phyloP scores from a whole-genome alignment of 1,139 yeast genomes.

The Hansenula sp. region DNA sequence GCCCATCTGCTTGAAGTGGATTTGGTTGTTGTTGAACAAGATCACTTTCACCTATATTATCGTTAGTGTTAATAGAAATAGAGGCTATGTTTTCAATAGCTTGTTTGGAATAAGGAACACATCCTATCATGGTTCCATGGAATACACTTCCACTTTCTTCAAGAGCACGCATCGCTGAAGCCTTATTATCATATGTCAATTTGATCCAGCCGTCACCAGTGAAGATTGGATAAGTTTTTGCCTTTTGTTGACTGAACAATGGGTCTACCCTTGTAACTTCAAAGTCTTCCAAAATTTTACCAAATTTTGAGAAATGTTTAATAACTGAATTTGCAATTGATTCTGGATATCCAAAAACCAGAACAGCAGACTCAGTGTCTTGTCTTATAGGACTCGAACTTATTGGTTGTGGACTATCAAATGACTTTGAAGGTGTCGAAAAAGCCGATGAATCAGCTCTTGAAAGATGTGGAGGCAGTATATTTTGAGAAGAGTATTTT shows the following conservation, averaged over 20 bases:
- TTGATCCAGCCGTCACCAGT: constrained; percentile 89
- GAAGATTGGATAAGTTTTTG: constrained; percentile 54
- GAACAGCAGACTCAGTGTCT: constrained; percentile 55
- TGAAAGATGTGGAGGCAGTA: constrained; percentile 9
- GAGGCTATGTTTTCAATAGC: constrained; percentile 63
- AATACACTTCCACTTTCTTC: constrained; percentile 75
- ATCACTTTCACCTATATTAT: constrained; percentile 47
- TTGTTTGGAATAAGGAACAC: constrained; percentile 60
- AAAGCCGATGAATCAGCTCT: constrained; percentile 4
- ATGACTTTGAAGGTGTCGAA: constrained; percentile 14
- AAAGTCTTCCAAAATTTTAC: constrained; percentile 74
- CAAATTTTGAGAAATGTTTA: constrained; percentile 75
- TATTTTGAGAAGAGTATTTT: constrained; percentile 1
- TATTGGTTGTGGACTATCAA: constrained; percentile 23
- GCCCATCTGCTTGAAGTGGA: constrained; percentile 9
- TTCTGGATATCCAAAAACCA: constrained; percentile 89
- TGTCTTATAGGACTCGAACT: constrained; percentile 16
- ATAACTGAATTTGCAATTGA: constrained; percentile 62
- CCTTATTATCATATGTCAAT: constrained; percentile 71
- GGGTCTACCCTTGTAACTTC: constrained; percentile 32
- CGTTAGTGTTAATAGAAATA: constrained; percentile 43
- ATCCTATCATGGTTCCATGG: constrained; percentile 72
- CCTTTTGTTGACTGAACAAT: constrained; percentile 14
- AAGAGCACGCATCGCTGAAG: constrained; percentile 77
- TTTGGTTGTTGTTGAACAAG: constrained; percentile 10